Conservation (phyloP, 495 filamentous ascomycete species). For the Cudoniella acicularis region DNA sequence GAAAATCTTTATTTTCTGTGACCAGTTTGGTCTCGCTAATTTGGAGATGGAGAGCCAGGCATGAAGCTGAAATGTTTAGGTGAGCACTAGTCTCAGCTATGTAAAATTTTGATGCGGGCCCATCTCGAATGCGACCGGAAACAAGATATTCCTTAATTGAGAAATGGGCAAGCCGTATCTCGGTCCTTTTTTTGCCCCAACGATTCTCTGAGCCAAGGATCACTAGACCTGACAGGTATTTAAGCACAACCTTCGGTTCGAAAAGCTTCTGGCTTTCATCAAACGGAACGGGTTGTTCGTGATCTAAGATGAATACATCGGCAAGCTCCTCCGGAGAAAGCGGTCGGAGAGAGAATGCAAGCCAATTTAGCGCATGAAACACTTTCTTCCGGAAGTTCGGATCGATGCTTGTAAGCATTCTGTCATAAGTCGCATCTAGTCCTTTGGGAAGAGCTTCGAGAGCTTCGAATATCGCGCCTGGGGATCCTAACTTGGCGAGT, state of each 20-base stretch:
- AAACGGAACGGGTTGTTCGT: too few species aligned
- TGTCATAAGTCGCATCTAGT: slow-evolving; percentile 36
- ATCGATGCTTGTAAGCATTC: slow-evolving; percentile 28
- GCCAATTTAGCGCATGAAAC: slow-evolving; percentile 30
- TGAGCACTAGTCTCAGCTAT: background rate
- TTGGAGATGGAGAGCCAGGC: slow-evolving; percentile 29
- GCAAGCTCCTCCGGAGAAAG: slow-evolving; percentile 26
- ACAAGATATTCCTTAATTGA: slow-evolving; percentile 36
- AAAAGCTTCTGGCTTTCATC: too few species aligned
- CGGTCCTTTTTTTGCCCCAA: too few species aligned
- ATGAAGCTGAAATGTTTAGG: slow-evolving; percentile 21
- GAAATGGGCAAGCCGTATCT: slow-evolving; percentile 30
- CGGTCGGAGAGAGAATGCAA: slow-evolving; percentile 28
- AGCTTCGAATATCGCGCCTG: slow-evolving; percentile 16
- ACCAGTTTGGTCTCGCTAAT: slow-evolving; percentile 18
- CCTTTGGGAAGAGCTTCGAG: slow-evolving; percentile 30
- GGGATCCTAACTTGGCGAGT: slow-evolving; percentile 27
- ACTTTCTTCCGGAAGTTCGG: slow-evolving; percentile 17
- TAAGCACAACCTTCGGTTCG: too few species aligned
- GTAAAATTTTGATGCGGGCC: background rate
- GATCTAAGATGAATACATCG: too few species aligned
- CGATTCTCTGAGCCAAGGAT: too few species aligned
- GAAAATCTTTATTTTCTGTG: slow-evolving; percentile 14
- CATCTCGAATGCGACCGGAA: background rate
- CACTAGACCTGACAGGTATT: too few species aligned